Conservation (phyloP, 2,329 filamentous ascomycete genomes). For the Paecilomyces sp. region DNA sequence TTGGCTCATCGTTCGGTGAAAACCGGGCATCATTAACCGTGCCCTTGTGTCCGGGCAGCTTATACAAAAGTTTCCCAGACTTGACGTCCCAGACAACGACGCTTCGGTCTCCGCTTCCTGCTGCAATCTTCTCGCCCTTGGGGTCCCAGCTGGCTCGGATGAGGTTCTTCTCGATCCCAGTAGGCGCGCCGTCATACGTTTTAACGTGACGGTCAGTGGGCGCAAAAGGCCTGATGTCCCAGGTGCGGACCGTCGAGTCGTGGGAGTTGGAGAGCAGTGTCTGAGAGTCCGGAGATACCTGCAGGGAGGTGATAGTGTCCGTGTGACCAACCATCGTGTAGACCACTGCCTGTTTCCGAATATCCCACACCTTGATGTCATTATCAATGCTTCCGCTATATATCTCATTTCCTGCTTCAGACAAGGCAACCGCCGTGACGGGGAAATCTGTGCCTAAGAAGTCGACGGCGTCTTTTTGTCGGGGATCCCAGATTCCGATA, state of each 20-base stretch:
- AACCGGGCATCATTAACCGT: slow-evolving; percentile 94
- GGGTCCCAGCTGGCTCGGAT: slow-evolving; percentile 85
- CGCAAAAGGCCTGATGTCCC: slow-evolving; percentile 94
- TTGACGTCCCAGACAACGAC: slow-evolving; percentile 86
- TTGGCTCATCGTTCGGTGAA: slow-evolving; percentile 73
- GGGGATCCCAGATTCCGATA: slow-evolving; percentile 92
- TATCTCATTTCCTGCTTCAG: slow-evolving; percentile 90
- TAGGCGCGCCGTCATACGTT: slow-evolving; percentile 86
- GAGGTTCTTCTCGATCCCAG: slow-evolving; percentile 85
- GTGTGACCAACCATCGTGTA: slow-evolving; percentile 86
- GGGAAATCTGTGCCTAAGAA: slow-evolving; percentile 89
- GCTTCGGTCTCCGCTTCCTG: slow-evolving; percentile 83
- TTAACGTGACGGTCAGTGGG: slow-evolving; percentile 76
- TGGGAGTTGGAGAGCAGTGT: slow-evolving; percentile 85
- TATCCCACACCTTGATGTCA: slow-evolving; percentile 93
- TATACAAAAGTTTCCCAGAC: slow-evolving; percentile 86
- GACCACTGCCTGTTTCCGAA: slow-evolving; percentile 80
- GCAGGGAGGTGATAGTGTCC: slow-evolving; percentile 84
- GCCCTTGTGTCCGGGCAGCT: slow-evolving; percentile 90
- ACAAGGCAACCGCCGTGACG: slow-evolving; percentile 82
- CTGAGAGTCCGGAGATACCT: slow-evolving; percentile 89
- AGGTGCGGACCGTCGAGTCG: slow-evolving; percentile 88
- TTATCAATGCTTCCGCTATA: slow-evolving; percentile 95
- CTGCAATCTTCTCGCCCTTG: slow-evolving; percentile 77
- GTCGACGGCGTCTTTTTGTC: slow-evolving; percentile 79